phyloP scores from a whole-genome alignment of 2,329 filamentous ascomycete species.

The Periconia sp. region DNA sequence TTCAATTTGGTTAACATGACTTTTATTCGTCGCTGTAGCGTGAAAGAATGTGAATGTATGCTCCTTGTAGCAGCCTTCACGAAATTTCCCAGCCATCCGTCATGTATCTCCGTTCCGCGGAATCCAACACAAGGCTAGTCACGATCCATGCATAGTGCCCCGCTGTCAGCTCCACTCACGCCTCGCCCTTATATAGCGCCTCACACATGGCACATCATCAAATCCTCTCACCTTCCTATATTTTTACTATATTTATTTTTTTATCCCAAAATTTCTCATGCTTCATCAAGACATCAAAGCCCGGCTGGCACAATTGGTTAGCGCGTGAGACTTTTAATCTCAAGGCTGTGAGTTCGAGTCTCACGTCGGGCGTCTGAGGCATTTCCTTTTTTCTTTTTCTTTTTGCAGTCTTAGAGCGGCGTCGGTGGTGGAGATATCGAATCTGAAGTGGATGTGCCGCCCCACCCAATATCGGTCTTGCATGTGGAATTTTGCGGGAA shows the following conservation, averaged over 20 bases:
- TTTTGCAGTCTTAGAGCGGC: too few relatives aligned
- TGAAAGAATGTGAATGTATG: too few relatives aligned
- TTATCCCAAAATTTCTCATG: background rate
- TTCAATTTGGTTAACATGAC: too few relatives aligned
- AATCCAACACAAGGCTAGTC: background rate
- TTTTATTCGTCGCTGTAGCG: too few relatives aligned
- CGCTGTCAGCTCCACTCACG: background rate
- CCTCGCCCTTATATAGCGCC: background rate
- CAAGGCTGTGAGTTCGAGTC: constrained; percentile 20
- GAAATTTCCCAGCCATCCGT: too few relatives aligned
- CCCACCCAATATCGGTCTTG: too few relatives aligned
- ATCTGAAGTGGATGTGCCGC: too few relatives aligned
- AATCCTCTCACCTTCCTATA: background rate
- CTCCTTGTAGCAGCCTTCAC: too few relatives aligned
- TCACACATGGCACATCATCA: background rate
- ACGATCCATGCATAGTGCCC: background rate
- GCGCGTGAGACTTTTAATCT: constrained; percentile 27
- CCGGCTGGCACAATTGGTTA: constrained; percentile 25
- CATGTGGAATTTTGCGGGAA: too few relatives aligned
- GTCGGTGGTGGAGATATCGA: too few relatives aligned
- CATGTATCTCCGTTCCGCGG: background rate
- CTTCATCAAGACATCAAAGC: constrained; percentile 1
- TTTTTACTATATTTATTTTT: background rate
- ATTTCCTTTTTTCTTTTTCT: background rate
- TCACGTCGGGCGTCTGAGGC: constrained; percentile 2